Evolutionary conservation across 345 rosid genomes (phyloP).

Genomic region (Linum trigynum): DNA sequence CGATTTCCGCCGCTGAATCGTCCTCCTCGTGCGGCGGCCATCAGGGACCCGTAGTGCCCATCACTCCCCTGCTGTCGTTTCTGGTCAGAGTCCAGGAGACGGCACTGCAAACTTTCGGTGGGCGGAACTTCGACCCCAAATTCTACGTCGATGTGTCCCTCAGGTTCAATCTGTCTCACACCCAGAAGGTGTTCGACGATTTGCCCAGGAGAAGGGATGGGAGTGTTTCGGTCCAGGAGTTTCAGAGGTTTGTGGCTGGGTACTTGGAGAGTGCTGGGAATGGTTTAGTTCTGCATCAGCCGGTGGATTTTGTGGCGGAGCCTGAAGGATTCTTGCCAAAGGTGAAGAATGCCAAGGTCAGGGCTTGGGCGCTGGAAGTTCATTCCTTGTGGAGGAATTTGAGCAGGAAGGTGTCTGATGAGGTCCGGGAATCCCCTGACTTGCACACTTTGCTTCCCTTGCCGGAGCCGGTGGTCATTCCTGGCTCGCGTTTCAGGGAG

Average conservation of each 20-base stretch:
- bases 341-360: constrained; percentile 53
- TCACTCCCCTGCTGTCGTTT: constrained; percentile 42
- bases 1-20: constrained; percentile 5
- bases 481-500: constrained; percentile 83
- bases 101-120: constrained; percentile 40
- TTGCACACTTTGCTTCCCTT: constrained; percentile 69
- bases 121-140: constrained; percentile 49
- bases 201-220: constrained; percentile 36
- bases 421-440: constrained; percentile 42
- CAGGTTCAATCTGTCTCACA: constrained; percentile 33
- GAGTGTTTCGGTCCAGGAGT: constrained; percentile 12
- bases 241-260: constrained; percentile 14
- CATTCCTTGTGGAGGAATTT: constrained; percentile 74
- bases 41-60: constrained; percentile 12
- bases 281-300: constrained; percentile 45
- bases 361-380: constrained; percentile 76
- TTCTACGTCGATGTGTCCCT: constrained; percentile 58
- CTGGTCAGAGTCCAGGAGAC: constrained; percentile 59
- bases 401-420: constrained; percentile 44
- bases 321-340: constrained; percentile 57
- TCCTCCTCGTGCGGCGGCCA: not conserved
- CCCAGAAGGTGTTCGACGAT: constrained; percentile 37
- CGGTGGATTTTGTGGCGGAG: constrained; percentile 52
- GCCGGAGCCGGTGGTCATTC: constrained; percentile 54
- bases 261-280: constrained; percentile 47